These are phyloP conservation scores for Colletotrichum lini DNA, from an alignment of 2,329 filamentous ascomycete genomes.

Conservation along the genomic window DNA sequence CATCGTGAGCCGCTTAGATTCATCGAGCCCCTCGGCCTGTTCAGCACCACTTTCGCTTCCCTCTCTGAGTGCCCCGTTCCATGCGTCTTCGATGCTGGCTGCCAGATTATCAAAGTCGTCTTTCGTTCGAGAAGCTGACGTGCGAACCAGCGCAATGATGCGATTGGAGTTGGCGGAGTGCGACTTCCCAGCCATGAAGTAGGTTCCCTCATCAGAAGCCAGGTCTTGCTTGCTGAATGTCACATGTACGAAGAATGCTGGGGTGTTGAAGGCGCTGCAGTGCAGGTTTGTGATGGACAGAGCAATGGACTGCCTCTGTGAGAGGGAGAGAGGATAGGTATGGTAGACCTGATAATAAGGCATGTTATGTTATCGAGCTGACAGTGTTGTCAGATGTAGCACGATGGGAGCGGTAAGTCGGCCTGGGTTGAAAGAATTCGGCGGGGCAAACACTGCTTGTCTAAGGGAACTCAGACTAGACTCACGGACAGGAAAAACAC, in stretches of 20 bases:
- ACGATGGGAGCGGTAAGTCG: background rate
- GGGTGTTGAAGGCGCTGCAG: constrained; percentile 21
- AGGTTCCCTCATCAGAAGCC: background rate
- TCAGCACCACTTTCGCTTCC: background rate
- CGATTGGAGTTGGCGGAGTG: constrained; percentile 12
- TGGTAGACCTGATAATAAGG: constrained; percentile 23
- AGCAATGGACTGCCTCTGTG: background rate
- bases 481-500: background rate
- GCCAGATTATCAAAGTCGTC: constrained; percentile 26
- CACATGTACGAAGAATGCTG: constrained; percentile 25
- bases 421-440: background rate
- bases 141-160: constrained; percentile 14
- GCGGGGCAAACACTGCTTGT: background rate
- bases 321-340: background rate
- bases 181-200: constrained; percentile 27
- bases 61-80: background rate
- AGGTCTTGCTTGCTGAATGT: constrained; percentile 14
- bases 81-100: constrained; percentile 15
- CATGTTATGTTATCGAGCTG: background rate
- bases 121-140: constrained; percentile 13
- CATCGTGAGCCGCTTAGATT: constrained; percentile 1
- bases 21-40: background rate
- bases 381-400: background rate
- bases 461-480: too few species aligned
- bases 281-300: constrained; percentile 18